Evolutionary conservation across 177 flowering plant species (phyloP).

Genomic region (Vitis hybrid): DNA sequence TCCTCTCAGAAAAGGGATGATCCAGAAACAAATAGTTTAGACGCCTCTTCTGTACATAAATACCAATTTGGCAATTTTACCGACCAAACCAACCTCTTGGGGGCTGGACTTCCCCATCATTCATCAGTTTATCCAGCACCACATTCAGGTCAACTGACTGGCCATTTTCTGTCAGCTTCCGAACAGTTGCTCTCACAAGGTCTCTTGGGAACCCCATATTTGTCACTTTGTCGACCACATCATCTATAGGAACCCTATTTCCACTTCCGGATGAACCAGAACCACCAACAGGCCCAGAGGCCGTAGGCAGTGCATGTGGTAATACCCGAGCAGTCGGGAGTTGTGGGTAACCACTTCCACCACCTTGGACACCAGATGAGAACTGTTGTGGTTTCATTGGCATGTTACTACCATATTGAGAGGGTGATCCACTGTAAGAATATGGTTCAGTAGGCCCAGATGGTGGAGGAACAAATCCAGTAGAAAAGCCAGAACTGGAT

Average conservation of each 20-base stretch:
- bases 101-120: slow-evolving; percentile 62
- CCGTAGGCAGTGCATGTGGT: slow-evolving; percentile 78
- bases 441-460: slow-evolving; percentile 56
- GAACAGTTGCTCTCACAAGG: slow-evolving; percentile 71
- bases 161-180: slow-evolving; percentile 81
- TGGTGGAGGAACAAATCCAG: slow-evolving; percentile 51
- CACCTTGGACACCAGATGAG: slow-evolving; percentile 43
- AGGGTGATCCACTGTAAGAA: slow-evolving; percentile 50
- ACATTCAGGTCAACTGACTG: slow-evolving; percentile 87
- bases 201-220: slow-evolving; percentile 93
- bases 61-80: slow-evolving; percentile 7
- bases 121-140: slow-evolving; percentile 92
- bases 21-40: slow-evolving; percentile 13
- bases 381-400: slow-evolving; percentile 45
- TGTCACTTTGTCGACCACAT: slow-evolving; percentile 79
- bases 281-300: slow-evolving; percentile 47
- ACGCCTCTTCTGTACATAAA: slow-evolving; percentile 12
- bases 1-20: neutral
- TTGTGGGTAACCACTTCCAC: slow-evolving; percentile 66
- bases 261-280: slow-evolving; percentile 56
- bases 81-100: slow-evolving; percentile 77
- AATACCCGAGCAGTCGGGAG: slow-evolving; percentile 78
- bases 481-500: slow-evolving; percentile 51
- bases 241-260: slow-evolving; percentile 82
- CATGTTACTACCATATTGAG: slow-evolving; percentile 47